Base-by-base conservation (phyloP, 2,329 filamentous ascomycete species). In the Pyricularia grisea region DNA sequence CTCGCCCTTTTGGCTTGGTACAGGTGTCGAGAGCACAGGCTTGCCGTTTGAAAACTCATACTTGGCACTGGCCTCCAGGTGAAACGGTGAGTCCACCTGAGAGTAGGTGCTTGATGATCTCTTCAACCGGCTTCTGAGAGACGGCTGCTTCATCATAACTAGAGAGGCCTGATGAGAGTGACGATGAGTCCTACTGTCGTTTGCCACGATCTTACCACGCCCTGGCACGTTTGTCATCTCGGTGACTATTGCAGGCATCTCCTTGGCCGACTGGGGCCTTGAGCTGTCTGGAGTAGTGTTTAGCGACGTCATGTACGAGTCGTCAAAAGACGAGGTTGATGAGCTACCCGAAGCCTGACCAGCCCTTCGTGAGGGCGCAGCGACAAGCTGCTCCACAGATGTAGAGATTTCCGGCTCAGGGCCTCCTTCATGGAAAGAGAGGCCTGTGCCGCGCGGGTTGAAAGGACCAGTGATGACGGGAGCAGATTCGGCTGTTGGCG, bases 281-380 rank as follows among this genome's bases (percentile, higher is more conserved):
- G 80, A 81, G 7, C 78, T 81, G 66, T 80, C 79, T 4, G 80
- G 80, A 0, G 80, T 82, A 4, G 78, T 80, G 0, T 75, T 74
- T 14, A 77, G 77, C 0, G 79, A 80, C 4, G 78, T 77, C 2
- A 65, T 63, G 1, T 78, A 77, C 2, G 78, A 75, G 50, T 81
- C 80, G 67, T 79, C 80, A 31, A 76, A 80, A 6, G 78, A 80
- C 0, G 81, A 82, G 1, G 79, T 79, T 2, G 80, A 81, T 0
- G 81, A 82, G 9, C 71, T 72, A 36, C 72, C 71, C 0, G 70
- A 72, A 3, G 72, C 70, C 3, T 71, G 70, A 36, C 68, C 69
- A 30, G 36, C 64, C 1, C 36, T 27, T 4, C 31, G 11, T 12
- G 50, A 23, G 2, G 42, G 27, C 2, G 64, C 60, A 27, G 28